Evolutionary conservation across 805 yeast species (phyloP).

Genomic region (Aciculoconidium aculeatum): DNA sequence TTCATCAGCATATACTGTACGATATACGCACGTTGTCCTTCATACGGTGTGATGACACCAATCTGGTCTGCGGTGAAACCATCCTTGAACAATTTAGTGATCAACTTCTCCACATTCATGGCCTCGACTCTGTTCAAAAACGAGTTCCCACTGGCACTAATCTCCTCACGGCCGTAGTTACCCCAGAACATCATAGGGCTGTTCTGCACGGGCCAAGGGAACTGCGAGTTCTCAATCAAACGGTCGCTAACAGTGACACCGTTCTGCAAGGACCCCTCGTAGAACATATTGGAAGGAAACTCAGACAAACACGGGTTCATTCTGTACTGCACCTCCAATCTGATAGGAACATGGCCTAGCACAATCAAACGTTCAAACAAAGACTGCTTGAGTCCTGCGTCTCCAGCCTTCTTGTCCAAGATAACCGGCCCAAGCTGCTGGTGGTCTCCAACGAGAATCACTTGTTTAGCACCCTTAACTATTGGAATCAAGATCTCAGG

Average conservation of each 20-base stretch:
- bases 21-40: constrained; percentile 84
- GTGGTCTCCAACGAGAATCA: constrained; percentile 90
- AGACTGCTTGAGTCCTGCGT: constrained; percentile 83
- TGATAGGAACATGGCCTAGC: constrained; percentile 76
- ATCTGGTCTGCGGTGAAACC: constrained; percentile 78
- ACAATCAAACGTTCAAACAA: constrained; percentile 80
- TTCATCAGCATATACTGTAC: constrained; percentile 71
- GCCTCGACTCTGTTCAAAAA: constrained; percentile 86
- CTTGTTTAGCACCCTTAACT: constrained; percentile 84
- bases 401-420: constrained; percentile 70
- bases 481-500: constrained; percentile 89
- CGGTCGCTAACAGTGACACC: constrained; percentile 82
- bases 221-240: constrained; percentile 44
- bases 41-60: constrained; percentile 92
- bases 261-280: constrained; percentile 87
- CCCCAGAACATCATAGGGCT: constrained; percentile 97
- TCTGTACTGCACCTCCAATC: constrained; percentile 89
- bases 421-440: constrained; percentile 94
- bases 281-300: constrained; percentile 86
- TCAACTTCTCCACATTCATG: constrained; percentile 74
- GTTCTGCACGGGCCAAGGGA: constrained; percentile 88
- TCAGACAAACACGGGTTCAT: constrained; percentile 89
- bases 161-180: constrained; percentile 82
- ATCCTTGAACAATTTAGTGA: constrained; percentile 65
- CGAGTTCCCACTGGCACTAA: constrained; percentile 75